Percentiles rank a stretch among this genome's conserved stretches.
Evolutionary conservation across 192 early-diverging fungal species (phyloP).

Genomic region (Thoreauomyces humboldtii): DNA sequence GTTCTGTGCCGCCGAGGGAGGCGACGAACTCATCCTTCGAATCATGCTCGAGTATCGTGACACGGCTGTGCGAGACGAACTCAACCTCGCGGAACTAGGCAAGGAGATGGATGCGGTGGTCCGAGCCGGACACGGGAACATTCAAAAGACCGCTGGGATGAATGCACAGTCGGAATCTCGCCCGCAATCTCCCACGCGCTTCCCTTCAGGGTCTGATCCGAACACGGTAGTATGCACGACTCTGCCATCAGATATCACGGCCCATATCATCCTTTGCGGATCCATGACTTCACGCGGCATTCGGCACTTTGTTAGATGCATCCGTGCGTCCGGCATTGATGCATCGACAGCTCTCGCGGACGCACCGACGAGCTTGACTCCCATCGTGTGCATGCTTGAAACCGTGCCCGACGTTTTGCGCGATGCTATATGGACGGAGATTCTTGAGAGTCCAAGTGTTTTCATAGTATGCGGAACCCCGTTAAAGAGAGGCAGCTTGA

Average conservation of each 20-base stretch:
- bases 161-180: too few species aligned
- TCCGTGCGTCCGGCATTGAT: conserved; percentile 27
- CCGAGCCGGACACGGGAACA: background rate
- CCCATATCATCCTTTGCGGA: conserved; percentile 52
- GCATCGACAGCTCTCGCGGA: background rate
- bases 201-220: background rate
- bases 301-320: conserved; percentile 42
- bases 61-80: conserved; percentile 27
- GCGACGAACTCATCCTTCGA: conserved; percentile 45
- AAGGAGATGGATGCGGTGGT: conserved; percentile 36
- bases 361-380: background rate
- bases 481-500: conserved; percentile 41
- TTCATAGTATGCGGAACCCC: conserved; percentile 41
- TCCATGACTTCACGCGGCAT: conserved; percentile 40
- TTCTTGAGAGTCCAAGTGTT: conserved; percentile 2
- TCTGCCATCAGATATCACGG: background rate
- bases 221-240: background rate
- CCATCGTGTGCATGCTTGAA: conserved; percentile 36
- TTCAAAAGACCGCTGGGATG: background rate
- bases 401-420: background rate
- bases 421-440: conserved; percentile 10
- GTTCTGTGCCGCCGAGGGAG: conserved; percentile 39
- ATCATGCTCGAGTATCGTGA: conserved; percentile 48
- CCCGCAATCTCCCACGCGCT: too few species aligned
- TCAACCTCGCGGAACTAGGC: conserved; percentile 36